Base-by-base conservation (phyloP, 352 stramenopile genomes). In the Globisporangium megalacanthum region DNA sequence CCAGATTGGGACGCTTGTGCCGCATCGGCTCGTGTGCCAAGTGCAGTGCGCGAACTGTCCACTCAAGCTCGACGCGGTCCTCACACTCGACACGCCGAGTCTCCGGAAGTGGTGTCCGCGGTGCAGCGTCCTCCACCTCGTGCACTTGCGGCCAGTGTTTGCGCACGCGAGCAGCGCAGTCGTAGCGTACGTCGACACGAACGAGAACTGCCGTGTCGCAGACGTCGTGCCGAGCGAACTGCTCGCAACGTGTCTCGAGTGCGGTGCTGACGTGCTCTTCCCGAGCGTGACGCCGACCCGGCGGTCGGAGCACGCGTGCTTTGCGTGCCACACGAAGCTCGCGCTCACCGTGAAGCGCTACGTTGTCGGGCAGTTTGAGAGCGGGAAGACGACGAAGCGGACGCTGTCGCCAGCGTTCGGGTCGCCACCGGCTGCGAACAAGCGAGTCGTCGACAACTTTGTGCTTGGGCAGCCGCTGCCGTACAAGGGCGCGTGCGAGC, bases 61-160 rank as follows among this genome's bases (percentile, higher is more conserved):
- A 2, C 70, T 91, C 22, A 77, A 77, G 50, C 91, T 94, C 59
- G 79, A 90, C 44, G 73, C 75, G 0, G 63, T 57, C 11, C 49
- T 94, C 13, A 69, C 64, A 6, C 70, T 94, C 15, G 63, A 82
- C 22, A 59, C 64, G 4, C 41, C 71, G 0, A 51, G 58, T 20
- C 54, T 91, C 5, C 82, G 83, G 22, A 88, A 90, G 53, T 94
- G 84, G 84, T 94, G 84, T 63, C 82, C 82, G 13, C 69, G 84
- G 15, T 94, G 84, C 66, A 92, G 82, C 53, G 64, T 75, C 22
- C 75, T 88, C 45, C 84, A 94, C 44, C 66, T 83, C 10, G 69
- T 91, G 39, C n/a, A 66, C 8, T 69, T 94, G 54, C 73, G 70
- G 6, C 77, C 84, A 5, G 69, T 89, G 41, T 86, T 94, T 54